phyloP scores from a whole-genome alignment of 129 eudicot species.

The carrot (Daucus carota) region DNA sequence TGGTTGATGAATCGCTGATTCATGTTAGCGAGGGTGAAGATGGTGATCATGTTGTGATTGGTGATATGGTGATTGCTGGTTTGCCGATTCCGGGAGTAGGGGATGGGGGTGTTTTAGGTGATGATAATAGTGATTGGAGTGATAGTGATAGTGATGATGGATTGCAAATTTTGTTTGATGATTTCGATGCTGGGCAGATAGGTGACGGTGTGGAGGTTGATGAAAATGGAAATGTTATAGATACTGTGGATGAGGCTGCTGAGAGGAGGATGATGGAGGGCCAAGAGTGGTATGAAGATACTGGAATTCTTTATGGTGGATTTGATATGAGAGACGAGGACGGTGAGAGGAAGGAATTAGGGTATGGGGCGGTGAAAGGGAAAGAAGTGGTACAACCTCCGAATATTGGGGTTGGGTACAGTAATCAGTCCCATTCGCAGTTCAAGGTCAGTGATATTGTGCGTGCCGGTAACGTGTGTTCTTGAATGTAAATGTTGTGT shows the following conservation, averaged over 20 bases:
- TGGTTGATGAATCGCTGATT: slow-evolving; percentile 32
- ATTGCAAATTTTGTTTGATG: slow-evolving; percentile 82
- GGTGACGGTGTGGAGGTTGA: slow-evolving; percentile 61
- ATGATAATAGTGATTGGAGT: slow-evolving; percentile 74
- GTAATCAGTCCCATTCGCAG: slow-evolving; percentile 92
- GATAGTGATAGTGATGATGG: slow-evolving; percentile 98
- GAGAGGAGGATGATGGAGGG: slow-evolving; percentile 45
- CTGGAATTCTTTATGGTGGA: slow-evolving; percentile 19
- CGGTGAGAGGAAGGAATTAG: slow-evolving; percentile 47
- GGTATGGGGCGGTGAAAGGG: slow-evolving; percentile 42
- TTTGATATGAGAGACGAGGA: not conserved
- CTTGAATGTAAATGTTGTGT: slow-evolving; percentile 28
- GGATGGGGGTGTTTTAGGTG: not conserved
- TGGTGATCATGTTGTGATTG: slow-evolving; percentile 26
- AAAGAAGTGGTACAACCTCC: slow-evolving; percentile 24
- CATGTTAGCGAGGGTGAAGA: slow-evolving; percentile 29
- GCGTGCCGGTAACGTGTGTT: slow-evolving; percentile 32
- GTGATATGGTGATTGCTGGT: slow-evolving; percentile 55
- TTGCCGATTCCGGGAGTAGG: slow-evolving; percentile 22
- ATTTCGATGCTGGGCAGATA: slow-evolving; percentile 41
- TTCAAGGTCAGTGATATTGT: slow-evolving; percentile 85
- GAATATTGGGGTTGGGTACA: slow-evolving; percentile 50
- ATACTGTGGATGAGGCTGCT: slow-evolving; percentile 40
- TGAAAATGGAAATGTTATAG: slow-evolving; percentile 46
- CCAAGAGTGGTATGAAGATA: slow-evolving; percentile 69